Evolutionary conservation across 768 basidiomycete species (phyloP), one percentile per base, ranked within the genome.

Genomic region (Russula sp.): DNA sequence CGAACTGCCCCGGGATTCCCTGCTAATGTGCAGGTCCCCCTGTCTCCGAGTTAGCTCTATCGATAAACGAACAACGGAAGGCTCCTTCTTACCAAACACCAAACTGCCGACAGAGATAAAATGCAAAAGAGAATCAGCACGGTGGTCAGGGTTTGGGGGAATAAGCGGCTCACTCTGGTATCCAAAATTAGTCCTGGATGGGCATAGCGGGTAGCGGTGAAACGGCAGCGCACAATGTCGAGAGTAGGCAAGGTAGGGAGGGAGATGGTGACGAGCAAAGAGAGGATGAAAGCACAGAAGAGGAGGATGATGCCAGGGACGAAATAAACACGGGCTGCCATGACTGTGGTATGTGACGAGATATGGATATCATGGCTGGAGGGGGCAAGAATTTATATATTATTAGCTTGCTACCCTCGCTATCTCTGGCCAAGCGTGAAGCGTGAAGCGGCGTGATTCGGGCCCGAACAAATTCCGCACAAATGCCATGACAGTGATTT

Each of bases 231-330:
- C 16, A 81, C 79, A 70, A 92, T 78, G 74, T 90, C 89, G 68
- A 90, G 76, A 0, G 80, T 83, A 22, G 85, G 78, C 24, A 92
- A 78, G 75, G 76, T 85, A 1, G 90, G 90, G 3, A 90, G 76
- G 18, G 89, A 91, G 55, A 92, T 79, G 14, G 89, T 85, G 36
- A 84, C 82, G 66, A 91, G 75, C 71, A 90, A 77, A 68, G 81
- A 82, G 66, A 91, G 81, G 2, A 87, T 79, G 63, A 90, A 81
- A 30, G 90, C 89, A 50, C 73, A 75, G 69, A 83, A 76, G 59
- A 90, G 75, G 68, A 84, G 79, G 67, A 84, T 73, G 42, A 83
- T 69, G 36, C 84, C 86, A 3, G 86, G 85, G 64, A 90, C 77
- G 71, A 85, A 86, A 75, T 87, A 84, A 28, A 74, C 69, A 66